phyloP scores from a whole-genome alignment of 306 rosid genomes.

The Geum urbanum region DNA sequence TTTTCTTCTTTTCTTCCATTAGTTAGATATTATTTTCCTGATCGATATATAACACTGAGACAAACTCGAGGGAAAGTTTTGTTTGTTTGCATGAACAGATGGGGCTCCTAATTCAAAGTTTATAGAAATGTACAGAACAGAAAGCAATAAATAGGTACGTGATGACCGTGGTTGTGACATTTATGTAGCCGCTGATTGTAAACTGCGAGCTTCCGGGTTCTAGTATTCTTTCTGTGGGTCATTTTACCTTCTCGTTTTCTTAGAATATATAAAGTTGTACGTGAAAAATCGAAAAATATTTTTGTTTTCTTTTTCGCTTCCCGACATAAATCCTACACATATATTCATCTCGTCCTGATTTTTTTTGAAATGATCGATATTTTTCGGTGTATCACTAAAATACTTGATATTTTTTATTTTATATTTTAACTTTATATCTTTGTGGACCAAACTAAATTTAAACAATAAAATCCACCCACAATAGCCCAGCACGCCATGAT shows the following conservation, averaged over 20 bases:
- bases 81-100: background rate
- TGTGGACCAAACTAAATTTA: too few species aligned
- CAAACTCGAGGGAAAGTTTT: background rate
- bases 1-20: background rate
- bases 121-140: background rate
- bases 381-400: too few species aligned
- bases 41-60: background rate
- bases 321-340: too few species aligned
- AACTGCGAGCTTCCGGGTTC: background rate
- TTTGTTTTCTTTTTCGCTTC: background rate
- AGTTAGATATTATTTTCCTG: background rate
- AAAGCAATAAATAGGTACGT: background rate
- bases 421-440: too few species aligned
- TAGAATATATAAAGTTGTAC: too few species aligned
- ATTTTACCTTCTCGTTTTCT: background rate
- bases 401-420: too few species aligned
- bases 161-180: background rate
- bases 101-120: background rate
- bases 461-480: too few species aligned
- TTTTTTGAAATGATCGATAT: too few species aligned
- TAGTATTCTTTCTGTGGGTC: background rate
- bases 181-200: conserved; percentile 1
- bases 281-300: too few species aligned
- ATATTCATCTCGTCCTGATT: too few species aligned
- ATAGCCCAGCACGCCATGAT: too few species aligned